phyloP scores from a whole-genome alignment of 257 asterid genomes.

The Euphrasia confusa region DNA sequence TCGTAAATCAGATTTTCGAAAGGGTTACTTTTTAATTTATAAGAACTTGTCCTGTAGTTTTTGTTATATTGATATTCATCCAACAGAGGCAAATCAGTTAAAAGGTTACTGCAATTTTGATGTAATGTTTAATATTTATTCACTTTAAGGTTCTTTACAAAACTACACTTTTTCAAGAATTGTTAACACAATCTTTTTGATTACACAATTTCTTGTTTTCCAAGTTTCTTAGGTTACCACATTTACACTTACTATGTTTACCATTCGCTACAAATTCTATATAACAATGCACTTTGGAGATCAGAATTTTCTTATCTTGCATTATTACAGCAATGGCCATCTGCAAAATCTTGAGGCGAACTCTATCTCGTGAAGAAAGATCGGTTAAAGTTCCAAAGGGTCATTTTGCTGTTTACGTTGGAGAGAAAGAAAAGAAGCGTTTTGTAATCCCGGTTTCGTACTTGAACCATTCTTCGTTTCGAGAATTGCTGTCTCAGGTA shows the following conservation, averaged over 20 bases:
- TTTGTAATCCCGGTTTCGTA: constrained; percentile 28
- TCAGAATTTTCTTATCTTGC: neutral
- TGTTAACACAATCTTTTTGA: constrained; percentile 1
- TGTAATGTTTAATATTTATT: neutral
- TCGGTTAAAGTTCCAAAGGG: constrained; percentile 32
- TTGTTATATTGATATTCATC: constrained; percentile 9
- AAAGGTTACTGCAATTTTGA: constrained; percentile 23
- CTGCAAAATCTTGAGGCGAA: constrained; percentile 34
- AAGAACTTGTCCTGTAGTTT: neutral
- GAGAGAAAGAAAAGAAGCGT: constrained; percentile 19
- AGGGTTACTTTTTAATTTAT: neutral
- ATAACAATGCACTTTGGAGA: neutral
- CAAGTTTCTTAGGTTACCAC: constrained; percentile 14
- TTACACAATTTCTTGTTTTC: constrained; percentile 11
- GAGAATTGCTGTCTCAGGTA: constrained; percentile 23
- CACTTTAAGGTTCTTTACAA: too few species aligned
- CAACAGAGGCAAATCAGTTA: constrained; percentile 18
- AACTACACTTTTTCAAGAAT: neutral
- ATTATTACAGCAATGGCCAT: constrained; percentile 32
- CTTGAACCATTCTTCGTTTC: constrained; percentile 29
- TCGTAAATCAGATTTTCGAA: neutral
- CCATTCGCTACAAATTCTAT: neutral
- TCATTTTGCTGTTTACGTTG: constrained; percentile 32
- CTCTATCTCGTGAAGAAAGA: constrained; percentile 24
- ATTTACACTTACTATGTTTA: neutral